Base-by-base conservation (phyloP, 495 filamentous ascomycete genomes). In the Cercophora sp. region DNA sequence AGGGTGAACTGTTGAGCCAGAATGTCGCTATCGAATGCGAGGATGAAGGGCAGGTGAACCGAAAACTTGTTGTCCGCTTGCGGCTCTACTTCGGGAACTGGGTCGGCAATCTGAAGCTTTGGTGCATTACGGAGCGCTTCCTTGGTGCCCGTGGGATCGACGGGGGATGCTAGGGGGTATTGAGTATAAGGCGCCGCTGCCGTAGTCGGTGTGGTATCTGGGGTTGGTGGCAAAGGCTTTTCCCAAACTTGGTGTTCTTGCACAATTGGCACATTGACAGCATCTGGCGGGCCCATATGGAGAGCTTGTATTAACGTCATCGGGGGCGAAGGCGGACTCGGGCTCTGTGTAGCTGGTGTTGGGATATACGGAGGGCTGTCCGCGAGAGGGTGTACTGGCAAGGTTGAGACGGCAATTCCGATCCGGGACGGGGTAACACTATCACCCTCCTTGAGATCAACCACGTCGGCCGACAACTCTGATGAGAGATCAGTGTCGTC, bases 1-100 rank as follows among this genome's bases (percentile, higher is more conserved):
- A 99, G 73, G 0, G 91, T 96, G 59, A 97, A 85, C 66, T 97
- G 94, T 67, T 97, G 87, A 5, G 94, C 93, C 32, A 99, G 77
- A 18, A 87, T 73, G 47, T 91, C 86, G 9, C 91, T 93, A 66
- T 94, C 89, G 57, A 93, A 96, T 0, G 91, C 87, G 15, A 97
- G 81, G 36, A 95, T 81, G 63, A 97, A 99, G 1, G 94, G 92
- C 13, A 97, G 69, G 72, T 99, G 94, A 13, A 73, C 67, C 2
- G 71, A 63, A 46, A 63, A 61, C 48, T 69, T 71, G 47, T 56
- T 53, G 22, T 29, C 37, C 1, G 51, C 16, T n/a, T n/a, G n/a
- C 6, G 31, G 19, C 11, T 53, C 43, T 16, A 23, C 37, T 20
- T 43, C 52, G 1, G 55, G 40, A 4, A 67, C 58, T 8, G 60